Base-by-base conservation (phyloP, 805 yeast genomes). In the Suhomyces vadensis region DNA sequence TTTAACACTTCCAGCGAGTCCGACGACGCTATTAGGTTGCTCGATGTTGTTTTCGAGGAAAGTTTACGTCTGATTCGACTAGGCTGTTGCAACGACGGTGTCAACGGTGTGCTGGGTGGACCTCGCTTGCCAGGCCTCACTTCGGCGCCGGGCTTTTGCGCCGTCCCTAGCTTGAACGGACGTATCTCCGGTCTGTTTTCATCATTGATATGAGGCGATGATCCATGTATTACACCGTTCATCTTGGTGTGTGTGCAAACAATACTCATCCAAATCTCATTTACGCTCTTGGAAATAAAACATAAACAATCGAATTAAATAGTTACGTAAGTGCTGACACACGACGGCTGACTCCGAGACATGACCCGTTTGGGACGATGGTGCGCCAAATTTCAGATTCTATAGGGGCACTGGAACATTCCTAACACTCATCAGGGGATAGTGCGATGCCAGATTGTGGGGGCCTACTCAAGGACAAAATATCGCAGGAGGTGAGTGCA, bases 51-150 rank as follows among this genome's bases (percentile, higher is more conserved):
- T 13, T 37, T 27, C 16, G 47, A 20, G 6, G 29, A 43, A 20
- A 44, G 31, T 39, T 47, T 44, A n/a, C 51, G 25, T 23, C 64
- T 46, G 44, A 55, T 48, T 13, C 53, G 44, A 19, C 41, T 54
- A 35, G 55, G 55, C 21, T 54, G 61, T 16, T 55, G 45, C 14
- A 51, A 43, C 6, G 67, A 55, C 11, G 64, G 65, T 6, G 67
- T 55, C 39, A 67, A 49, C 1, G 74, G 74, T 5, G 74, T 65
- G 13, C 63, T 51, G 19, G 74, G 67, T 5, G 64, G 67, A 37
- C 48, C 45, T 31, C 43, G 37, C 20, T 40, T 44, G 11, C 31
- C 37, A 7, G 21, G 21, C 11, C 42, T 14, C 5, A 17, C 41
- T 20, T 38, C 22, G 1, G 38, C n/a, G 3, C 16, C 17, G n/a